phyloP scores from a whole-genome alignment of 441 rosid species.

The Erodium moschatum region DNA sequence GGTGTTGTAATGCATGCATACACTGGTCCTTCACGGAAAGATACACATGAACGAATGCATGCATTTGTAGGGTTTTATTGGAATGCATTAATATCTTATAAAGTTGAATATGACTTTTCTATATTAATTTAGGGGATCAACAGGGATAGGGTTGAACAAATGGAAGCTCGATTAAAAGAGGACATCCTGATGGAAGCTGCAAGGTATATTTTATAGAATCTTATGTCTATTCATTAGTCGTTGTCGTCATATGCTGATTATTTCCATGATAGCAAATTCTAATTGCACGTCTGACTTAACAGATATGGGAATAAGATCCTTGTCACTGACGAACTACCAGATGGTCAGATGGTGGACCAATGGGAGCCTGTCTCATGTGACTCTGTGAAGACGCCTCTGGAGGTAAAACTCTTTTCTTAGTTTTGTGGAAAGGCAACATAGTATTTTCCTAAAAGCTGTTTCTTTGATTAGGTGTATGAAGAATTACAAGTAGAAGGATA shows the following conservation, averaged over 20 bases:
- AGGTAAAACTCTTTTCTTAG: slow-evolving; percentile 39
- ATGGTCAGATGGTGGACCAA: slow-evolving; percentile 98
- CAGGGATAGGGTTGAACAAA: slow-evolving; percentile 85
- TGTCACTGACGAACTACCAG: slow-evolving; percentile 97
- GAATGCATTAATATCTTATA: neutral
- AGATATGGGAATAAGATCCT: slow-evolving; percentile 98
- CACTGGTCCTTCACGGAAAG: neutral
- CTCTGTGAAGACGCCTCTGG: slow-evolving; percentile 88
- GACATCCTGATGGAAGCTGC: slow-evolving; percentile 87
- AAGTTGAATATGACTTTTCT: slow-evolving; percentile 18
- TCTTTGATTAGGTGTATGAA: slow-evolving; percentile 57
- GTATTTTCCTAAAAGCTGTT: slow-evolving; percentile 20
- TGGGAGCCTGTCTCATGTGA: slow-evolving; percentile 90
- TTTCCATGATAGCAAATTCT: slow-evolving; percentile 21
- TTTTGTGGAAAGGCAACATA: slow-evolving; percentile 16
- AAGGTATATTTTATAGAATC: slow-evolving; percentile 36
- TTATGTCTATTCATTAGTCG: slow-evolving; percentile 8
- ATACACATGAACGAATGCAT: neutral
- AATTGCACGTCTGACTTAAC: slow-evolving; percentile 29
- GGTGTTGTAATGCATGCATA: neutral
- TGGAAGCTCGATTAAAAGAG: slow-evolving; percentile 89
- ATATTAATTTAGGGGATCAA: slow-evolving; percentile 67
- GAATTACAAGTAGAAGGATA: slow-evolving; percentile 89
- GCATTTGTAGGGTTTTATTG: neutral
- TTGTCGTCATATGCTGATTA: slow-evolving; percentile 17